Base-by-base conservation (phyloP, 805 yeast species). In the Metschnikowia koreensis region DNA sequence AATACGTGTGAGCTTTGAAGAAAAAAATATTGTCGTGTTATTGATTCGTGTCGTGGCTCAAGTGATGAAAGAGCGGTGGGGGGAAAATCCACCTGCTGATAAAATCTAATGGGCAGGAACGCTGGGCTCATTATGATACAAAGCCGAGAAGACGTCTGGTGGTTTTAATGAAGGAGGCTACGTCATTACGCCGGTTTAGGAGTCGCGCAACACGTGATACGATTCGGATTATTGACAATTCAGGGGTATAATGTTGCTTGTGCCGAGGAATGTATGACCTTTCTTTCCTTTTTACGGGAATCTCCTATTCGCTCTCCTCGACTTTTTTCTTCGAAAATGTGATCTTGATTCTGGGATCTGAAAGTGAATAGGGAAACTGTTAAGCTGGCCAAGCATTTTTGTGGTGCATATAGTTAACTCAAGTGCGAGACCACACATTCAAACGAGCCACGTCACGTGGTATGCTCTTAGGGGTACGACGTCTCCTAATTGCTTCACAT, bases 131-230 rank as follows among this genome's bases (percentile, higher is more conserved):
- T 26, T 42, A 29, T 22, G 45, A 42, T 13, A 26, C 44, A 41
- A 16, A 12, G 16, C 44, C 44, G 22, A 9, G 44, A 41, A 42
- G 45, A 42, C 45, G 27, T 16, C 15, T 37, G n/a, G 37, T 12
- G 37, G 3, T 13, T 13, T 33, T 13, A 13, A 33, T 33, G 37
- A 37, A 16, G 38, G 17, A 7, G 17, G 11, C 38, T 44, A 44
- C 46, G 46, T 44, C 46, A 44, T 44, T 17, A 38, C 10, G 39
- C 9, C 46, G 12, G 38, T 34, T 38, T 17, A 12, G 10, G 39
- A 38, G 33, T 22, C 46, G 46, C 46, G 36, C 46, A 12, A 11
- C 46, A 44, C 46, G 46, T 44, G 46, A 44, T 15, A 15, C 27
- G 34, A 13, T n/a, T n/a, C n/a, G 31, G n/a, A 33, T 31, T 10